phyloP scores from a whole-genome alignment of 2,329 filamentous ascomycete genomes.

The Colletotrichum cuscutae region DNA sequence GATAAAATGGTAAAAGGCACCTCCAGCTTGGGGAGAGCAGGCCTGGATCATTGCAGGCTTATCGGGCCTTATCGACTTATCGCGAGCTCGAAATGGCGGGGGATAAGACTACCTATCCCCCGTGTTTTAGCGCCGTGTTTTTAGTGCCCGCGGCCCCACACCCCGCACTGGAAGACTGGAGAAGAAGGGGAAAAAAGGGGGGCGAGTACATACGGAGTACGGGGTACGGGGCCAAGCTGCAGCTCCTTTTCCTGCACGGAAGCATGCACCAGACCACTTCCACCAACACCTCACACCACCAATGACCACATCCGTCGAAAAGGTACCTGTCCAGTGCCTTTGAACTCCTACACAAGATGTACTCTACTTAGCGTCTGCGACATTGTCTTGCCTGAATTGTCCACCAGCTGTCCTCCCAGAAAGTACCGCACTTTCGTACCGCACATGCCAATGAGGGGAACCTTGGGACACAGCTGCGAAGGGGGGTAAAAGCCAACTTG shows the following conservation, averaged over 20 bases:
- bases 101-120: conserved; percentile 5
- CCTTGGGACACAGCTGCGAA: conserved; percentile 1
- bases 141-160: conserved; percentile 24
- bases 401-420: conserved; percentile 6
- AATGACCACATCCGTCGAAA: conserved; percentile 6
- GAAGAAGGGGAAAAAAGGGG: conserved; percentile 7
- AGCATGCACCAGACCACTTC: conserved; percentile 27
- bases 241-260: conserved; percentile 30
- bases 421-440: conserved; percentile 4
- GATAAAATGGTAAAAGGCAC: neutral
- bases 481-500: conserved; percentile 20
- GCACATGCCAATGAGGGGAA: conserved; percentile 14
- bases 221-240: neutral
- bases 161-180: conserved; percentile 28
- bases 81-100: conserved; percentile 3
- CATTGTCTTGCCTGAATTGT: neutral
- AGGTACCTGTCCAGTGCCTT: neutral
- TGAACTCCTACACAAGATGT: conserved; percentile 1
- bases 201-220: neutral
- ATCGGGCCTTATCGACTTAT: conserved; percentile 15
- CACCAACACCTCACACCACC: conserved; percentile 24
- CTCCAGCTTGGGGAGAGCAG: neutral
- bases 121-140: conserved; percentile 28
- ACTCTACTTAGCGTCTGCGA: conserved; percentile 3
- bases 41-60: neutral